Conservation (phyloP, 177 flowering plant species). For the Telopea speciosissima region DNA sequence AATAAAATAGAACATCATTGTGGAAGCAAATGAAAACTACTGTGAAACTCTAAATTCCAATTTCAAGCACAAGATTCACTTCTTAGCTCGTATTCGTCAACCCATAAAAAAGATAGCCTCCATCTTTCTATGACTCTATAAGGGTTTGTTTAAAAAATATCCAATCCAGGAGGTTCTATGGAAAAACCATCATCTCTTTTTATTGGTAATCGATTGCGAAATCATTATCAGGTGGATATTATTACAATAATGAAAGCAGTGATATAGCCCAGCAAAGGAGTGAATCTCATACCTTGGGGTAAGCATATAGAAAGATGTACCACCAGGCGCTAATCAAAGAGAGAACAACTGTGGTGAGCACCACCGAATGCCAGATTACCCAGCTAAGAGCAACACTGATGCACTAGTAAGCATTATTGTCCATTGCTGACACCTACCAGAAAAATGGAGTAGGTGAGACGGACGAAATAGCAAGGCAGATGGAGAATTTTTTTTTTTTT, state of each 20-base stretch:
- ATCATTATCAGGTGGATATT: not conserved
- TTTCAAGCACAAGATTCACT: not conserved
- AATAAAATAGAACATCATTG: not conserved
- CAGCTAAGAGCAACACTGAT: conserved; percentile 55
- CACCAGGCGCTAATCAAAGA: conserved; percentile 48
- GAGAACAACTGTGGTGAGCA: conserved; percentile 34
- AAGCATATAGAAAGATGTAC: conserved; percentile 73
- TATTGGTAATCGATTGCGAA: not conserved
- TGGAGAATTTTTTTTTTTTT: no score
- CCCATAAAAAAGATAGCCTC: not conserved
- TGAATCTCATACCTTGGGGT: conserved; percentile 71
- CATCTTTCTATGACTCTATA: not conserved
- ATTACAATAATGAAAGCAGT: not conserved
- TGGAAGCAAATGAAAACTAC: not conserved
- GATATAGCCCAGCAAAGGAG: not conserved
- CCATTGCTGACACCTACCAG: conserved; percentile 93
- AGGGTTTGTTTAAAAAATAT: not conserved
- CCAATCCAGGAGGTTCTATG: not conserved
- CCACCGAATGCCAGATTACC: conserved; percentile 49
- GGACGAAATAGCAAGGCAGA: not conserved
- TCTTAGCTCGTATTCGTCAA: not conserved
- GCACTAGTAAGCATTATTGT: conserved; percentile 72
- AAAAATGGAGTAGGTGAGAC: not conserved
- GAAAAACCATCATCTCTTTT: not conserved
- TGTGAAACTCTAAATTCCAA: not conserved